These are phyloP conservation scores for Sonneratia alba DNA, from an alignment of 345 rosid species.

Conservation along the genomic window DNA sequence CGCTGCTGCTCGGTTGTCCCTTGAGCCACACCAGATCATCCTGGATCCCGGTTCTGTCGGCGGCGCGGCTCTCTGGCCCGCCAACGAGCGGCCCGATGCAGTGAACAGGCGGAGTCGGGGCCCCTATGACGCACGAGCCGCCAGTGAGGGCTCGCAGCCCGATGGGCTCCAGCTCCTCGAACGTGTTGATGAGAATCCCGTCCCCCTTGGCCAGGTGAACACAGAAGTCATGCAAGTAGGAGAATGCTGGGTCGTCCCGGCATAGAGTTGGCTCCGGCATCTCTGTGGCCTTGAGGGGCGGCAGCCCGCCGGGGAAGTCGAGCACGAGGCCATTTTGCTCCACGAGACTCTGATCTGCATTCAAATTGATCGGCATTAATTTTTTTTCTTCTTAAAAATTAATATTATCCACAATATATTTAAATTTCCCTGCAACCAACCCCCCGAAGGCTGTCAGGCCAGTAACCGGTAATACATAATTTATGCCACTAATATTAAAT, in stretches of 20 bases:
- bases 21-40: slow-evolving; percentile 16
- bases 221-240: background rate
- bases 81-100: slow-evolving; percentile 11
- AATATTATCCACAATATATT: too few relatives aligned
- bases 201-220: slow-evolving; percentile 5
- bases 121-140: slow-evolving; percentile 2
- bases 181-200: slow-evolving; percentile 19
- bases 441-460: too few relatives aligned
- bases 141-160: slow-evolving; percentile 4
- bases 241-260: slow-evolving; percentile 4
- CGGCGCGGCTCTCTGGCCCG: background rate
- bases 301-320: slow-evolving; percentile 8
- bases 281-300: slow-evolving; percentile 9
- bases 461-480: too few relatives aligned
- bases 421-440: too few relatives aligned
- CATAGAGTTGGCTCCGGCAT: slow-evolving; percentile 10
- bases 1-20: slow-evolving; percentile 12
- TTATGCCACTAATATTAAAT: too few relatives aligned
- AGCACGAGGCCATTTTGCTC: background rate
- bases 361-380: background rate
- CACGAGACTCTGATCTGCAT: slow-evolving; percentile 8
- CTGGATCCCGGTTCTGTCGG: background rate
- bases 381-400: too few relatives aligned
- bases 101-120: slow-evolving; percentile 8
- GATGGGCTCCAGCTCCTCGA: slow-evolving; percentile 12